Base-by-base conservation (phyloP, 331 rosid genomes). In the Prunus yedoensis region DNA sequence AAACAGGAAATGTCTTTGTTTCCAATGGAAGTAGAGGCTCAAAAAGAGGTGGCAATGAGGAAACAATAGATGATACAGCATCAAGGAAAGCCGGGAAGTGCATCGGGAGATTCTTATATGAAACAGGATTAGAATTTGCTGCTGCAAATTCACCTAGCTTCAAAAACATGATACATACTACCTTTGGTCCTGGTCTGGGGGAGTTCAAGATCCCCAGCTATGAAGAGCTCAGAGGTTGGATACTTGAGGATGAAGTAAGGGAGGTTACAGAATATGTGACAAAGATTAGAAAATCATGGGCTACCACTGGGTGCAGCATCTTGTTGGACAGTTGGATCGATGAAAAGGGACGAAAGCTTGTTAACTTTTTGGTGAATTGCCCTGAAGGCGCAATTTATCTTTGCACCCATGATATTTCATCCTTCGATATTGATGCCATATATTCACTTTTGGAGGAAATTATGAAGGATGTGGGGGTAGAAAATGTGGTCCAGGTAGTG, bases 101-200 rank as follows among this genome's bases (percentile, higher is more conserved):
- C 76, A 75, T 80, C 46, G 84, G 80, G 53, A 66, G 28, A 32
- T 75, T 80, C 67, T 80, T 80, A 43, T 75, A 80, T 75, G 80
- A 80, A 80, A 80, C 69, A 10, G 77, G 80, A 35, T 6, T 61
- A 56, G 80, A 80, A 56, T 75, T 80, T 64, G 13, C 23, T 63
- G 68, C 25, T 54, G 57, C 17, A 13, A 63, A 23, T 63, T 70
- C 65, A 13, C 25, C 68, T 63, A 45, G 74, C 73, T 75, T 80
- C 71, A 70, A 63, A 30, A 56, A 49, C 35, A 69, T 80, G 74
- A 45, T 80, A 16, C 46, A 23, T 63, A 43, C 57, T 2, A n/a
- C 38, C 43, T 25, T 70, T 16, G 83, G 80, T 56, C 51, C 64
- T 8, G 74, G 50, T 70, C 57, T 23, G 16, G 38, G 21, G 52